A percentile compares a stretch with the other conserved stretches of the same genome.
Evolutionary conservation across 371 early-diverging fungal species (phyloP).

Genomic region (Actinomortierella wolfii): DNA sequence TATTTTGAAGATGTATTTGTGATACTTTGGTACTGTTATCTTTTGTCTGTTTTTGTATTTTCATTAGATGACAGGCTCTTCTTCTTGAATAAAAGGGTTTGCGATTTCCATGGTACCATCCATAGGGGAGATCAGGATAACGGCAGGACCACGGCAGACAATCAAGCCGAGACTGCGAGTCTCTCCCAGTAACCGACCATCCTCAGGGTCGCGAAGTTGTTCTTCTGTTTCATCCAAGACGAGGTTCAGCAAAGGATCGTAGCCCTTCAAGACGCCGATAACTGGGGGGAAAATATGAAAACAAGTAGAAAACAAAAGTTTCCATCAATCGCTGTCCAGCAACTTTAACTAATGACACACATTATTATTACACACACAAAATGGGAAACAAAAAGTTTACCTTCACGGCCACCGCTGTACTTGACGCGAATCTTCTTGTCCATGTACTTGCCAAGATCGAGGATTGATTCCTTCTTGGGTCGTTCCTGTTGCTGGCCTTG

Average conservation of each 20-base stretch:
- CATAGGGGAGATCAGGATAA: constrained; percentile 89
- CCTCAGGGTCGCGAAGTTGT: constrained; percentile 73
- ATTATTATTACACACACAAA: constrained; percentile 1
- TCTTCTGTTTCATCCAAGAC: constrained; percentile 93
- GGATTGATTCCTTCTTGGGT: constrained; percentile 85
- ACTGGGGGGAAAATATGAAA: constrained; percentile 55
- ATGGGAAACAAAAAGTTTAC: constrained; percentile 49
- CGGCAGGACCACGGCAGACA: constrained; percentile 88
- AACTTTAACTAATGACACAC: background rate
- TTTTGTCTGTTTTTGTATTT: too few relatives aligned
- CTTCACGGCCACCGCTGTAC: constrained; percentile 95
- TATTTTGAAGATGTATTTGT: too few relatives aligned
- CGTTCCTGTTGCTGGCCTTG: constrained; percentile 57
- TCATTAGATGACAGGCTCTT: constrained; percentile 35
- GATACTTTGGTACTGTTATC: too few relatives aligned
- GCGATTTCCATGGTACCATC: constrained; percentile 92
- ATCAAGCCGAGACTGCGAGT: constrained; percentile 83
- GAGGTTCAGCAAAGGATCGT: constrained; percentile 90
- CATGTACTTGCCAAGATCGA: constrained; percentile 91
- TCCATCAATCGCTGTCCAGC: constrained; percentile 1
- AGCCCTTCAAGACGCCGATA: constrained; percentile 89
- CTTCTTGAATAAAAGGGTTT: constrained; percentile 81
- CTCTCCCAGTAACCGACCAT: constrained; percentile 66
- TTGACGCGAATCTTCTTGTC: constrained; percentile 91
- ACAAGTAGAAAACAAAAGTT: constrained; percentile 12